Base-by-base conservation (phyloP, 140 eudicot genomes). In the Ambrosia hybrid region DNA sequence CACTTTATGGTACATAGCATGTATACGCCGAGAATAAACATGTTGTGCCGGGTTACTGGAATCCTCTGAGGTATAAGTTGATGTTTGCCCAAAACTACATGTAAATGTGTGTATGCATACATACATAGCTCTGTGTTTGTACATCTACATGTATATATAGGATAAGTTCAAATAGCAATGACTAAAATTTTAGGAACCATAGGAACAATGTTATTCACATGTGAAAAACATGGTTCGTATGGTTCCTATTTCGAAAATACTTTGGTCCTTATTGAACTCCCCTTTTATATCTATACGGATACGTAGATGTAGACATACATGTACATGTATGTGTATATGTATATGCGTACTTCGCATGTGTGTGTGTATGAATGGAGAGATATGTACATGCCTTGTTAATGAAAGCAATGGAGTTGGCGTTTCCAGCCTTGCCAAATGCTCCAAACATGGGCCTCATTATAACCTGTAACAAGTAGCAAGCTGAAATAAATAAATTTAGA, bases 371-470 rank as follows among this genome's bases (percentile, higher is more conserved):
- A 43, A n/a, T 59, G 17, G 71, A 69, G 78, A 68, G 49, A 66
- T 62, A 73, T 65, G 55, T 49, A 5, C 79, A 41, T 79, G 73
- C 99, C 92, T 94, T 86, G 84, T 97, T 94, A 73, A 90, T 92
- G 51, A 94, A 94, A 60, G 97, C 97, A 51, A 94, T 78, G 70
- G 99, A 94, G 82, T 90, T 90, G 58, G 84, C 33, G 64, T 95
- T 84, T 81, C 82, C 99, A 71, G 96, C 97, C 80, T 83, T 90
- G 65, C 97, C 96, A 62, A 88, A 81, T 69, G 95, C 95, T 77
- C 99, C 99, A 78, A 94, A 94, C 99, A 88, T 90, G 67, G 99
- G 99, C 76, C 99, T 88, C 99, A 94, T 94, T 26, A 78, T 85
- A 76, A 90, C 97, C 97, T 93, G 82, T 51, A 76, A 76, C 56